Conservation (phyloP, 1,284 basidiomycete genomes). For the Psilocybe mexicana region DNA sequence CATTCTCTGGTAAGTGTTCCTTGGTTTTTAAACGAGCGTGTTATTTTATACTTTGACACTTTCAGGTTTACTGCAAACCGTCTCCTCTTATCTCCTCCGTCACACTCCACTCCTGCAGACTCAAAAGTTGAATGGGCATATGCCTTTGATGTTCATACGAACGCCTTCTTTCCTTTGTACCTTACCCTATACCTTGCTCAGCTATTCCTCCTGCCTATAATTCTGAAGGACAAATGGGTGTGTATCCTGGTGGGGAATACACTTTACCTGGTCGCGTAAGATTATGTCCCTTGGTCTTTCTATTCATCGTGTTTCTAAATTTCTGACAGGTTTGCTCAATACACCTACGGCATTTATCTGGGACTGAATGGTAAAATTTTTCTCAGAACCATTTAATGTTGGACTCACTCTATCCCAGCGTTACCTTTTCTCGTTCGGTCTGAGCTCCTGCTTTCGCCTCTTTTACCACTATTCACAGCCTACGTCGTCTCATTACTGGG, state of each 20-base stretch:
- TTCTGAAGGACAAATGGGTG: conserved; percentile 86
- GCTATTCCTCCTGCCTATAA: conserved; percentile 79
- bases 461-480: conserved; percentile 80
- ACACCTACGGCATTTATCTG: conserved; percentile 88
- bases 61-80: conserved; percentile 72
- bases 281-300: too few species aligned
- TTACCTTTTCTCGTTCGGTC: conserved; percentile 90
- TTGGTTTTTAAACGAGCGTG: conserved; percentile 6
- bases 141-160: conserved; percentile 93
- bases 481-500: conserved; percentile 87
- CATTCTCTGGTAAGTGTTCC: conserved; percentile 64
- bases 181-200: conserved; percentile 86
- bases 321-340: conserved; percentile 71
- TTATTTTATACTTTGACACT: not conserved
- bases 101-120: conserved; percentile 72
- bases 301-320: not conserved
- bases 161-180: conserved; percentile 92
- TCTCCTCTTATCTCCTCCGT: conserved; percentile 69
- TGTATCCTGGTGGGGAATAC: conserved; percentile 93
- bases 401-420: conserved; percentile 43
- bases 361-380: conserved; percentile 70
- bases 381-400: not conserved
- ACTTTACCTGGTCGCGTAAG: conserved; percentile 82
- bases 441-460: conserved; percentile 83
- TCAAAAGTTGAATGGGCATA: conserved; percentile 88